A percentile compares a stretch with the other conserved stretches of the same genome.
Evolutionary conservation across 768 basidiomycete genomes (phyloP).

Genomic region (Boletus subparvulus): DNA sequence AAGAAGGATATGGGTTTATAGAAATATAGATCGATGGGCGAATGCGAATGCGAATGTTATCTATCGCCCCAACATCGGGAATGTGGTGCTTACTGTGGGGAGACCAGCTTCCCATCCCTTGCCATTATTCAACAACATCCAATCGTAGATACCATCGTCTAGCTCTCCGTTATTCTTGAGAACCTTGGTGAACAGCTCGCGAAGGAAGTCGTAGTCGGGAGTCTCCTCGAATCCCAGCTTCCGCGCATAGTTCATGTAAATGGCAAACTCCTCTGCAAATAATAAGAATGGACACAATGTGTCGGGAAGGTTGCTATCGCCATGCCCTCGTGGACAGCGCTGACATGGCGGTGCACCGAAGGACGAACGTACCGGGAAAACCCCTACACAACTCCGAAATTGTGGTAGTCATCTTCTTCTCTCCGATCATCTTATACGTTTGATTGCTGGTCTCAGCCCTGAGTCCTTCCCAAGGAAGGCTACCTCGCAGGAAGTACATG

Average conservation of each 20-base stretch:
- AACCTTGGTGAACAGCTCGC: slow-evolving; percentile 91
- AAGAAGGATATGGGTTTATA: no score
- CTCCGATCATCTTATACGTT: slow-evolving; percentile 99
- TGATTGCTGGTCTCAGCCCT: slow-evolving; percentile 99
- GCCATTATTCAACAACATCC: slow-evolving; percentile 92
- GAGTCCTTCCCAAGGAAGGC: slow-evolving; percentile 98
- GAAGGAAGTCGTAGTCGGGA: slow-evolving; percentile 96
- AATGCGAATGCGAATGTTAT: no score
- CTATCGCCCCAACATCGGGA: no score
- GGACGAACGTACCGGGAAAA: slow-evolving; percentile 69
- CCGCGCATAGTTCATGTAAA: slow-evolving; percentile 98
- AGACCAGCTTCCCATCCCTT: slow-evolving; percentile 90
- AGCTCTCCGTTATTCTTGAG: slow-evolving; percentile 83
- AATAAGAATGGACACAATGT: slow-evolving; percentile 1
- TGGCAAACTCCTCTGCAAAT: slow-evolving; percentile 81
- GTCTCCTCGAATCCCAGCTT: slow-evolving; percentile 97
- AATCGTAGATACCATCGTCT: slow-evolving; percentile 93
- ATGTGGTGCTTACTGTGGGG: no score
- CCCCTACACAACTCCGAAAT: slow-evolving; percentile 95
- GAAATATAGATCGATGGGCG: no score
- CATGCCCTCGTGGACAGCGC: neutral
- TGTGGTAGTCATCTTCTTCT: slow-evolving; percentile 94
- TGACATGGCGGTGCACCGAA: neutral
- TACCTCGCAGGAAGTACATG: slow-evolving; percentile 98
- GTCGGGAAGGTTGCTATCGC: neutral